Evolutionary conservation across 1,284 basidiomycete genomes (phyloP), one percentile per base, ranked within the genome.

Genomic region (Gomphus bonarii): DNA sequence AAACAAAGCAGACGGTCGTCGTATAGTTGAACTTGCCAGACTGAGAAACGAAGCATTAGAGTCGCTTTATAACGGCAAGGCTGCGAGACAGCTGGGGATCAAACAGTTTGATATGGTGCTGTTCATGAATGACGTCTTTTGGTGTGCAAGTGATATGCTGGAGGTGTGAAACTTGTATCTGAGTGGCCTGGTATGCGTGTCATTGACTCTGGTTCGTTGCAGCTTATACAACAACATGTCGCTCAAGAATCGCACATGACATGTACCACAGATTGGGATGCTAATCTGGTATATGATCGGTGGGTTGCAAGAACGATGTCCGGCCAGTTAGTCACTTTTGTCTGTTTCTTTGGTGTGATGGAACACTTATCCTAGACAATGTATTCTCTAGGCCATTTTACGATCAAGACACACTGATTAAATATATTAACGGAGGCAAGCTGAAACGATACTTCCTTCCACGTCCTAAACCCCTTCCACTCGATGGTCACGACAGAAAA

Each of bases 71-170:
- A 65, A 67, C 35, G 60, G 61, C 14, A 30, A 46, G 22, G 35
- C 36, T 20, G 36, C 51, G 14, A 53, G 43, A 42, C 20, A 16
- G 8, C 8, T 53, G 25, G 36, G 51, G 8, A 53, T 53, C 36
- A 60, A 66, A 9, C 58, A 65, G 4, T 70, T 69, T 14, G 69
- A 71, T 54, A 65, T 67, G 10, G 62, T 74, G 28, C 59, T 75
- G 0, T 74, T 68, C 62, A 65, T 74, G 65, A 74, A 74, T 63
- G 73, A 74, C 60, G 72, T 74, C 12, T 70, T 71, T 47, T 63
- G 70, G 30, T 70, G 68, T 38, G 69, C 70, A 8, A 58, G 62
- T 14, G 73, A 75, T 60, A 65, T 69, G 25, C 64, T 75, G 50
- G 73, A 75, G 59, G 61, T 74, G 3, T 20, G 51, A 20, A 20